phyloP scores from a whole-genome alignment of 1,284 basidiomycete genomes.

The Cystobasidium pallidum region DNA sequence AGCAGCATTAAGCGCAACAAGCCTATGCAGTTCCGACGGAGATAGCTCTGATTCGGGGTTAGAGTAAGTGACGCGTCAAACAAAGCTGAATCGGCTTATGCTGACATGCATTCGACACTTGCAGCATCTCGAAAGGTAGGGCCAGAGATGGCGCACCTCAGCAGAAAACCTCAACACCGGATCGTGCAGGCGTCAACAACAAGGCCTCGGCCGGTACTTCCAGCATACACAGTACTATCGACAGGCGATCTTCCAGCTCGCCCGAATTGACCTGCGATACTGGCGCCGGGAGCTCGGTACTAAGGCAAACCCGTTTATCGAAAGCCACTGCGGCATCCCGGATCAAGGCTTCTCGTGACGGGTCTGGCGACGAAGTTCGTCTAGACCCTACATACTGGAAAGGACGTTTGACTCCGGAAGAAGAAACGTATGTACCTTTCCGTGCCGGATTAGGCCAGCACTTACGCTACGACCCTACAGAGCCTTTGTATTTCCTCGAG shows the following conservation, averaged over 20 bases:
- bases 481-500: conserved; percentile 38
- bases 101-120: not conserved
- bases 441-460: not conserved
- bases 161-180: not conserved
- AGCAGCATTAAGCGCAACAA: not conserved
- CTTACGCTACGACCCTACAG: not conserved
- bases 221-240: not conserved
- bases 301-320: not conserved
- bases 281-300: not conserved
- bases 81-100: not conserved
- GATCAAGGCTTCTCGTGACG: not conserved
- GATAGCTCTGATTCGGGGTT: not conserved
- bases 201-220: too few species aligned
- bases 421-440: conserved; percentile 8
- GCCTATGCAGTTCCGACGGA: not conserved
- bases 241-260: not conserved
- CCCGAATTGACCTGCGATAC: not conserved
- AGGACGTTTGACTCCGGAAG: not conserved
- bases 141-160: not conserved
- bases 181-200: not conserved
- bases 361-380: not conserved
- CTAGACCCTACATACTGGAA: not conserved
- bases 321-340: not conserved
- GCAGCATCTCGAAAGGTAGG: not conserved
- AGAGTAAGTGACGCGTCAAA: not conserved